Conservation (phyloP, 768 basidiomycete species). For the Pleurotus platypus region DNA sequence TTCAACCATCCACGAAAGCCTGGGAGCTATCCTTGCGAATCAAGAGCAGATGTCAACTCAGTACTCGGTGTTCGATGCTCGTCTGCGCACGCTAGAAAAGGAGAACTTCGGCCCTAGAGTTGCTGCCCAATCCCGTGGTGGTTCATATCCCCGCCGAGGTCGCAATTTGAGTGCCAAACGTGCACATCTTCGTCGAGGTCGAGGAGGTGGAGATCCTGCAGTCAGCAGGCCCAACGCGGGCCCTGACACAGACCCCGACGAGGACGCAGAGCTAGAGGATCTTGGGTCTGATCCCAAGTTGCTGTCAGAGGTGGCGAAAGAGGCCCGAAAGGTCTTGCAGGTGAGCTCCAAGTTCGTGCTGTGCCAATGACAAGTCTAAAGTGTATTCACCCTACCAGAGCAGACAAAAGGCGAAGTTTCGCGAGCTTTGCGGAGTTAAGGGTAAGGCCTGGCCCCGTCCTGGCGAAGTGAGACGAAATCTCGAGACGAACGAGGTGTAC, state of each 20-base stretch:
- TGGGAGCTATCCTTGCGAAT: not conserved
- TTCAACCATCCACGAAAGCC: not conserved
- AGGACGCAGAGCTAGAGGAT: not conserved
- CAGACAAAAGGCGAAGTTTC: not conserved
- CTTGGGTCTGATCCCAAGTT: not conserved
- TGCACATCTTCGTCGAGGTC: not conserved
- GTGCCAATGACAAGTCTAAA: not conserved
- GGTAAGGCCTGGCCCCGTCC: not conserved
- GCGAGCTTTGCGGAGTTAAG: not conserved
- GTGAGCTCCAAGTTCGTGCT: not conserved
- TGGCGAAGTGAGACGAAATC: not conserved
- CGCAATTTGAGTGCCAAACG: not conserved
- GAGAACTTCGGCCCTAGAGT: not conserved
- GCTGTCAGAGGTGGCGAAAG: not conserved
- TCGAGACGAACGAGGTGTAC: not conserved
- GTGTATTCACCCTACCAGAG: not conserved
- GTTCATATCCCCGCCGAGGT: not conserved
- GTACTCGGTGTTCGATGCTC: not conserved
- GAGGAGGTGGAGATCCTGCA: not conserved
- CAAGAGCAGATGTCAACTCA: not conserved
- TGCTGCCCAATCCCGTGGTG: not conserved
- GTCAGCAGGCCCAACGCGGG: not conserved
- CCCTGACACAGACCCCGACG: not conserved
- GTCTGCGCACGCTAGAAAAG: not conserved
- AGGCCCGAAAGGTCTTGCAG: not conserved